These are phyloP conservation scores for Sporothrix brasiliensis DNA, from an alignment of 2,329 filamentous ascomycete genomes.

Conservation along the genomic window DNA sequence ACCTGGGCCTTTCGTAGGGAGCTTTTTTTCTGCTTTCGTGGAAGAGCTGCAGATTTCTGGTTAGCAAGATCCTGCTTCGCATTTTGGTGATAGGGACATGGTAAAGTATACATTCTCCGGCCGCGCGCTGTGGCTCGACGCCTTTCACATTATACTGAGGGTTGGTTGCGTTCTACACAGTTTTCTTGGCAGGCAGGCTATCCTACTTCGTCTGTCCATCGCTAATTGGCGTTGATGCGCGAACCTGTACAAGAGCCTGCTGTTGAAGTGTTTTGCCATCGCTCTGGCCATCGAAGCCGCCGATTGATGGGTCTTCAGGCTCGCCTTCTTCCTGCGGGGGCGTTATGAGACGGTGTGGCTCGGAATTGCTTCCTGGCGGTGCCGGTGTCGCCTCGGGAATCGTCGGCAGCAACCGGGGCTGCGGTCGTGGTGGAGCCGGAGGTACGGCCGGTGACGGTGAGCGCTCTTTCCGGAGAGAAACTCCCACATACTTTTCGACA, in stretches of 20 bases:
- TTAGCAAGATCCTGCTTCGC: background rate
- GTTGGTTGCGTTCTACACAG: background rate
- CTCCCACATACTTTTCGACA: slow-evolving; percentile 39
- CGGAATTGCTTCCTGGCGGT: background rate
- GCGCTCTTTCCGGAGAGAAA: slow-evolving; percentile 34
- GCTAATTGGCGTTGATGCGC: background rate
- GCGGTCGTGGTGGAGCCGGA: slow-evolving; percentile 9
- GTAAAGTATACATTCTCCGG: background rate
- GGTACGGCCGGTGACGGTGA: background rate
- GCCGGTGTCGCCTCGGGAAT: background rate
- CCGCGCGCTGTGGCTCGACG: no score
- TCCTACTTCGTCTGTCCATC: background rate
- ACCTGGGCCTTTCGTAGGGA: background rate
- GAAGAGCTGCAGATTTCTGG: background rate
- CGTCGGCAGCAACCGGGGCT: background rate
- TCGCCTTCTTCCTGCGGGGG: slow-evolving; percentile 1
- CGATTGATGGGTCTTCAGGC: background rate
- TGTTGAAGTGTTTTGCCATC: background rate
- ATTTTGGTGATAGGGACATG: background rate
- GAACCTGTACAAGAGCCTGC: background rate
- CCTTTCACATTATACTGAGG: background rate
- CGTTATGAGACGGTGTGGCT: background rate
- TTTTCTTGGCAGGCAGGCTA: background rate
- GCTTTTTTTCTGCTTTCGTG: background rate
- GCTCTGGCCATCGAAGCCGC: background rate